phyloP scores from a whole-genome alignment of 768 basidiomycete species.

The Collybia mongolica region DNA sequence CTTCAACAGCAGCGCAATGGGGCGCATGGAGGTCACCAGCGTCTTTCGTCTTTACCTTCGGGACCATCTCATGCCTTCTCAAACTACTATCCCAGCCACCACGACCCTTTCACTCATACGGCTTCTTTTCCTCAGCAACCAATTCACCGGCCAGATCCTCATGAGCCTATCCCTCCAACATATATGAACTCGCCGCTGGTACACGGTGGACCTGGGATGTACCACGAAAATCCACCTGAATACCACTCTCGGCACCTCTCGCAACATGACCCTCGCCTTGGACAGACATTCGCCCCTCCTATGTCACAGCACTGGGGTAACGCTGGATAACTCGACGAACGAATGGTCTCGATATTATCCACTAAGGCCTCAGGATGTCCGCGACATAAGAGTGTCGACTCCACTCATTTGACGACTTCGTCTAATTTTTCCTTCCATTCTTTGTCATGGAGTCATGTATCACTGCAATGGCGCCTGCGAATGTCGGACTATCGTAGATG shows the following conservation, averaged over 20 bases:
- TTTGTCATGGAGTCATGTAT: constrained; percentile 1
- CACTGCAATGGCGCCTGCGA: constrained; percentile 1
- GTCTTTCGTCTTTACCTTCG: constrained; percentile 25
- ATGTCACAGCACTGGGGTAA: constrained; percentile 35
- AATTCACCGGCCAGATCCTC: constrained; percentile 21
- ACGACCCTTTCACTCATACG: constrained; percentile 27
- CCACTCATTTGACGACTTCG: too few species aligned
- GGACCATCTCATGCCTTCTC: constrained; percentile 18
- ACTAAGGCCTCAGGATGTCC: background rate
- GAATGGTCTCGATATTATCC: background rate
- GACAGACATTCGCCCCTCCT: constrained; percentile 24
- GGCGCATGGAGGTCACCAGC: constrained; percentile 21
- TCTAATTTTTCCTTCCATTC: background rate
- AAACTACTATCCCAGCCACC: constrained; percentile 17
- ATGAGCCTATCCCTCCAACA: constrained; percentile 9
- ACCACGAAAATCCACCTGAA: constrained; percentile 15
- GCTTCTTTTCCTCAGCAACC: constrained; percentile 17
- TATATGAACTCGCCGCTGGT: constrained; percentile 14
- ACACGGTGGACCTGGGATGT: constrained; percentile 10
- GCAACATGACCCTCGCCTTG: constrained; percentile 25
- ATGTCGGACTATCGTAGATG: constrained; percentile 2
- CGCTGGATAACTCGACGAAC: constrained; percentile 20
- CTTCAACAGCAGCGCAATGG: constrained; percentile 8
- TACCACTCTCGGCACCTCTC: constrained; percentile 28
- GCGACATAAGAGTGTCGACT: background rate